Evolutionary conservation across 768 basidiomycete species (phyloP), one percentile per base, ranked within the genome.

Genomic region (Sutorius australiensis): DNA sequence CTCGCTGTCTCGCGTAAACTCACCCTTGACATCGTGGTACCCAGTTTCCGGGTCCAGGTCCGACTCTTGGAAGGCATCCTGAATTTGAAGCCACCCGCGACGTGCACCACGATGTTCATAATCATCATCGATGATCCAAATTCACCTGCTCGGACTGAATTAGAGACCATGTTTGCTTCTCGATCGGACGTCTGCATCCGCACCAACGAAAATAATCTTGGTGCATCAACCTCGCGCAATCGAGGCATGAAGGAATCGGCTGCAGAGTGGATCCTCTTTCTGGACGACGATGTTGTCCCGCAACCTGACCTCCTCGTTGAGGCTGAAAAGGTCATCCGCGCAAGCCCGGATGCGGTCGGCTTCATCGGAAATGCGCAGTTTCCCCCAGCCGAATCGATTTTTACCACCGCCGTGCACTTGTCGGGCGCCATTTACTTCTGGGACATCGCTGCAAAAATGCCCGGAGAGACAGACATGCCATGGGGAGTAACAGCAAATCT

Each of bases 401-500:
- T 79, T 67, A 83, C 75, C 3, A 68, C 78, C 1, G 82, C 82
- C 0, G 69, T 79, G 5, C 80, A 82, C 54, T 69, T 83, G 5
- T 74, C 80, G 1, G 81, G 81, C 2, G 78, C 81, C 3, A 80
- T 80, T 1, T 80, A 77, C 58, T 84, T 83, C 60, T 85, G 82
- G 81, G 76, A 83, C 58, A 81, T 84, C 44, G 78, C 83, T 0
- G 59, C 60, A 9, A 82, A 82, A 62, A 71, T 78, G 52, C 44
- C 62, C 0, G 56, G 62, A 3, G 66, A 67, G 38, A 59, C 51
- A 1, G 80, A 83, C 48, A 60, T 83, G 34, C 82, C 83, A 0
- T 84, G 83, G 83, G 82, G 83, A 2, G 80, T 82, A 3, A 82
- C 83, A 0, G 82, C 81, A 0, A 83, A 82, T 58, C 72, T 84